Conservation (phyloP, 106 monocot species). For the Chionographis japonica region DNA sequence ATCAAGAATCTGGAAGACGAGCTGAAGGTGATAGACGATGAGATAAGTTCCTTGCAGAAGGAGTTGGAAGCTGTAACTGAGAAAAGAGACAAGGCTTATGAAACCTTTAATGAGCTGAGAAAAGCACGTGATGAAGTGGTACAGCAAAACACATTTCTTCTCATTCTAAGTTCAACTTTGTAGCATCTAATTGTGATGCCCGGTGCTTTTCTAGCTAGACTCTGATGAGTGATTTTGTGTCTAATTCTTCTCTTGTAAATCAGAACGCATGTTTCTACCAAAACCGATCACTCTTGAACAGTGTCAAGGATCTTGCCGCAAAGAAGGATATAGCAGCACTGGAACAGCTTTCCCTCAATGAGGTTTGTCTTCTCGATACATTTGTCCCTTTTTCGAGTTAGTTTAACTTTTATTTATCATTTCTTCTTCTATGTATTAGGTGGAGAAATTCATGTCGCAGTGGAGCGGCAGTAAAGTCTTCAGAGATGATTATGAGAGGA, state of each 20-base stretch:
- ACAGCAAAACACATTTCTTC: neutral
- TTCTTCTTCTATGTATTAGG: constrained; percentile 18
- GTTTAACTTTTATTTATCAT: neutral
- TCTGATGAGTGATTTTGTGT: neutral
- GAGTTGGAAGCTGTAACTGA: constrained; percentile 33
- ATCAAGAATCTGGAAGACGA: constrained; percentile 70
- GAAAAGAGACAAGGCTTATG: constrained; percentile 64
- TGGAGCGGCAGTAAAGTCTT: constrained; percentile 61
- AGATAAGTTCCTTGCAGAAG: constrained; percentile 52
- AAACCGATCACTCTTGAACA: constrained; percentile 63
- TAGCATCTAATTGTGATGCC: neutral
- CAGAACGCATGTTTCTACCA: constrained; percentile 70
- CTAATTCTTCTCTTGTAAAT: constrained; percentile 10
- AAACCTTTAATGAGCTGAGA: constrained; percentile 37
- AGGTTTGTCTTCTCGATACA: constrained; percentile 35
- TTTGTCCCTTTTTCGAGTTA: neutral
- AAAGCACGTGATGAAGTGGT: constrained; percentile 62
- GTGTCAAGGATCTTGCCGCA: constrained; percentile 55
- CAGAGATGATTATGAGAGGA: constrained; percentile 74
- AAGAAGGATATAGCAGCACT: constrained; percentile 59
- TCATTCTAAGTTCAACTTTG: neutral
- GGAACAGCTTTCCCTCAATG: constrained; percentile 43
- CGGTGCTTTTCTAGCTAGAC: no score
- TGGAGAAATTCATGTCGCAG: constrained; percentile 66
- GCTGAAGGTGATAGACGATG: constrained; percentile 41